These are phyloP conservation scores for Nyctanthes arbortristis DNA, from an alignment of 257 asterid species.

Conservation along the genomic window DNA sequence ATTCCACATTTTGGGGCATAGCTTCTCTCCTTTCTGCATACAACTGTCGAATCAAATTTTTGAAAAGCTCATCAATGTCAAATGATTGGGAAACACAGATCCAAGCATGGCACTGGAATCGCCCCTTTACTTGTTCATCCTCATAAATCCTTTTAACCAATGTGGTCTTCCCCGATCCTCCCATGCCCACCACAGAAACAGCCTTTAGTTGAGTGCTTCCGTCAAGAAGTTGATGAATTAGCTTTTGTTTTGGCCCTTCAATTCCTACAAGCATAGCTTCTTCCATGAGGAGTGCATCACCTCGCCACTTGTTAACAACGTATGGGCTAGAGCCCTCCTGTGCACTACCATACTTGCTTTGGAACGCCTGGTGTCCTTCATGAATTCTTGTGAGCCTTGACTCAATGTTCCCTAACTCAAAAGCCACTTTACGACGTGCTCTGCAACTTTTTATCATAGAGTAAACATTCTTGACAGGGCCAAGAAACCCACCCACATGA, in stretches of 20 bases:
- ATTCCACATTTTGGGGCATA: slow-evolving; percentile 15
- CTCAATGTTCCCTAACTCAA: slow-evolving; percentile 22
- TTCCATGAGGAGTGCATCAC: slow-evolving; percentile 6
- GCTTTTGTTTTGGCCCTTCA: slow-evolving; percentile 26
- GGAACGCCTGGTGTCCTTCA: slow-evolving; percentile 21
- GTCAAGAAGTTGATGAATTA: neutral
- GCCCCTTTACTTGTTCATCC: neutral
- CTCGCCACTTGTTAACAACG: too few species aligned
- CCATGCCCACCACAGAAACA: too few species aligned
- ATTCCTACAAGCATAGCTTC: slow-evolving; percentile 40
- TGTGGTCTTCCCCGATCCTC: too few species aligned
- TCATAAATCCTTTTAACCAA: neutral
- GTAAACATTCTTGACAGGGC: too few species aligned
- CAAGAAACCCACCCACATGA: too few species aligned
- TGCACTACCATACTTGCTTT: slow-evolving; percentile 1
- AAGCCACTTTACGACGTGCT: slow-evolving; percentile 24
- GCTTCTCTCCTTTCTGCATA: neutral
- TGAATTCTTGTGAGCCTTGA: slow-evolving; percentile 18
- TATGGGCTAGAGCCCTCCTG: too few species aligned
- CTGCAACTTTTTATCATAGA: slow-evolving; percentile 10
- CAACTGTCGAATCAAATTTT: slow-evolving; percentile 15
- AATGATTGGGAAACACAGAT: neutral
- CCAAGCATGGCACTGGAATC: slow-evolving; percentile 3
- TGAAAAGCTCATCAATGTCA: slow-evolving; percentile 5
- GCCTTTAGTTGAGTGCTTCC: too few species aligned